phyloP scores from a whole-genome alignment of 1,284 basidiomycete genomes.

The Ustilago trichophora region DNA sequence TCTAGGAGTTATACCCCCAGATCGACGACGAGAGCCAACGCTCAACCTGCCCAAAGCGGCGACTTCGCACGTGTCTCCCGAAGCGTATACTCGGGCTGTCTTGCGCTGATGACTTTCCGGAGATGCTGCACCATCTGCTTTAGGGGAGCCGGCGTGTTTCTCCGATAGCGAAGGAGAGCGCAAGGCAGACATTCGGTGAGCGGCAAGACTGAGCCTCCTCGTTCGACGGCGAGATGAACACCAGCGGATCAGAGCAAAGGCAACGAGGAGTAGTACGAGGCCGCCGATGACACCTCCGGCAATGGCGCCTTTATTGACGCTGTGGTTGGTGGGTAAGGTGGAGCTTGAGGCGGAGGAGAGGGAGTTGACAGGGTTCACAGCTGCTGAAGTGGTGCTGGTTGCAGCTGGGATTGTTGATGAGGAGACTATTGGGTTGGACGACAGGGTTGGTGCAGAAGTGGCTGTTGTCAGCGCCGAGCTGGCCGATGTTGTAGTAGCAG shows the following conservation, averaged over 20 bases:
- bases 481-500: background rate
- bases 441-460: background rate
- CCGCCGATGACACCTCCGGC: conserved; percentile 17
- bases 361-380: background rate
- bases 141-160: background rate
- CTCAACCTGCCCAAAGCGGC: conserved; percentile 1
- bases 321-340: background rate
- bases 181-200: conserved; percentile 1
- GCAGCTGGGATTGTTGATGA: conserved; percentile 1
- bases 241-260: conserved; percentile 9
- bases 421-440: background rate
- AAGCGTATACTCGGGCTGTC: background rate
- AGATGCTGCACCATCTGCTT: background rate
- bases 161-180: conserved; percentile 7
- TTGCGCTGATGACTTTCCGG: background rate
- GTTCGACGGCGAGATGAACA: conserved; percentile 21
- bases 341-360: conserved; percentile 2
- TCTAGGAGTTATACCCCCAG: background rate
- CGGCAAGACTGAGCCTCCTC: background rate
- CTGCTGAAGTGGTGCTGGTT: background rate
- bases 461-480: background rate
- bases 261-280: conserved; percentile 1
- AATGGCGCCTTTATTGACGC: conserved; percentile 17
- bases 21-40: conserved; percentile 2
- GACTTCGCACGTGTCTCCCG: conserved; percentile 1